These are phyloP conservation scores for Talaromyces rugulosus DNA, from an alignment of 2,329 filamentous ascomycete species.

Conservation along the genomic window DNA sequence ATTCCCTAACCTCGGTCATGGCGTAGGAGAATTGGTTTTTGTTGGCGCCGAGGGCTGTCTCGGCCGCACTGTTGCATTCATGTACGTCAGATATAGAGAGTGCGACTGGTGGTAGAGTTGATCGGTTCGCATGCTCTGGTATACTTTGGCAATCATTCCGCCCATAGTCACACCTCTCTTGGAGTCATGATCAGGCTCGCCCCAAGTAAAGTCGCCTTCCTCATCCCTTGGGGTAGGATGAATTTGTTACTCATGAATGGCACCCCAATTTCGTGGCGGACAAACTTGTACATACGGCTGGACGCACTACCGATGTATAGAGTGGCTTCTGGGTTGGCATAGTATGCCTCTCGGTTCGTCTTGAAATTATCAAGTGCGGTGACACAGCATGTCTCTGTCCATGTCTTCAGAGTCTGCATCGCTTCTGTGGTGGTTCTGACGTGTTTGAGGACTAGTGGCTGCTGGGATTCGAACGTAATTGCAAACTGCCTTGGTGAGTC, in stretches of 20 bases:
- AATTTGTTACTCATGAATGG: neutral
- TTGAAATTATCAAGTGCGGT: neutral
- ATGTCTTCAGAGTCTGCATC: neutral
- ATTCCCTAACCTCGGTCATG: neutral
- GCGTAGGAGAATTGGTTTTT: neutral
- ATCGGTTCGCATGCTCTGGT: conserved; percentile 1
- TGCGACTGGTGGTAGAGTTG: neutral
- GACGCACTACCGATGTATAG: neutral
- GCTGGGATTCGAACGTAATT: neutral
- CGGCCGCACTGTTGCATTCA: neutral
- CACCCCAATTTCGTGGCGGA: neutral
- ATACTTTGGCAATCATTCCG: neutral
- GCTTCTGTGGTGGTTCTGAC: neutral
- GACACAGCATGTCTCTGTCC: neutral
- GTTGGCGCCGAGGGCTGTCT: neutral
- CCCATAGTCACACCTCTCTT: neutral
- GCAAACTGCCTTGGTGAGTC: neutral
- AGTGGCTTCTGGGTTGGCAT: neutral
- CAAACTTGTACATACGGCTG: neutral
- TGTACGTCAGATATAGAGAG: neutral
- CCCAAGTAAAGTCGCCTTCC: neutral
- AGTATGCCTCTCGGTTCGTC: neutral
- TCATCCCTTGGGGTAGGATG: neutral
- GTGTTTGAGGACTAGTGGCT: neutral
- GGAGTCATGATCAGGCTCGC: neutral